Evolutionary conservation across 768 basidiomycete genomes (phyloP).

Genomic region (Mycena sanguinolenta): DNA sequence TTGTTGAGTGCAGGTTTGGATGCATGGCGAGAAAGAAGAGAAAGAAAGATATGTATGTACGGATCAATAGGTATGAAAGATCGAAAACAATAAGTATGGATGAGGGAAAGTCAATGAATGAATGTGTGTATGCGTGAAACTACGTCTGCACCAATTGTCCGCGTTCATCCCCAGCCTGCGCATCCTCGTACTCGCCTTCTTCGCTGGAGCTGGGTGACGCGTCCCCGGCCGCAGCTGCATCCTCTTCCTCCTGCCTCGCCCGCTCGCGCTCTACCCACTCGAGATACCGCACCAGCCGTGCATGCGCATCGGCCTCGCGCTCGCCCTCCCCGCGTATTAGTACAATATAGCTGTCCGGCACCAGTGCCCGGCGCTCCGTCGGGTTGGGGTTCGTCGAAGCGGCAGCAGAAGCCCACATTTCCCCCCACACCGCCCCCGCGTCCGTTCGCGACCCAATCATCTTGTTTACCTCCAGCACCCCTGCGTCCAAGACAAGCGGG

Average conservation of each 20-base stretch:
- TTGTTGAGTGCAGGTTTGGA: background rate
- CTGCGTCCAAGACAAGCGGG: slow-evolving; percentile 18
- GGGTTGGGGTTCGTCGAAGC: background rate
- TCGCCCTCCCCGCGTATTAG: slow-evolving; percentile 35
- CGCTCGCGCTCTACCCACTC: slow-evolving; percentile 30
- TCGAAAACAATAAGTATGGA: background rate
- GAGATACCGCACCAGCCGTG: slow-evolving; percentile 22
- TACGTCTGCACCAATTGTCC: background rate
- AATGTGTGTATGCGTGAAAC: background rate
- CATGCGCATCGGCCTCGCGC: slow-evolving; percentile 28
- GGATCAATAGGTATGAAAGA: background rate
- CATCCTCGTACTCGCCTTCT: slow-evolving; percentile 21
- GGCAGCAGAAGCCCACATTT: slow-evolving; percentile 23
- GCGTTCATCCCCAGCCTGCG: slow-evolving; percentile 6
- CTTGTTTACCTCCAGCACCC: slow-evolving; percentile 25
- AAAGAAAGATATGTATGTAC: background rate
- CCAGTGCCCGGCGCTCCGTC: slow-evolving; percentile 27
- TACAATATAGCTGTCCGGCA: slow-evolving; percentile 35
- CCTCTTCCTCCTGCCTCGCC: slow-evolving; percentile 21
- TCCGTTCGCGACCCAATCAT: slow-evolving; percentile 26
- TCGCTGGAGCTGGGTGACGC: slow-evolving; percentile 10
- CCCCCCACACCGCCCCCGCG: slow-evolving; percentile 25
- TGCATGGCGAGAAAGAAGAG: background rate
- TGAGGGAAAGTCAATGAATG: background rate
- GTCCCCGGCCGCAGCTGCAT: background rate